Conservation (phyloP, 305 asterid species). For the Fraxinus ornus region DNA sequence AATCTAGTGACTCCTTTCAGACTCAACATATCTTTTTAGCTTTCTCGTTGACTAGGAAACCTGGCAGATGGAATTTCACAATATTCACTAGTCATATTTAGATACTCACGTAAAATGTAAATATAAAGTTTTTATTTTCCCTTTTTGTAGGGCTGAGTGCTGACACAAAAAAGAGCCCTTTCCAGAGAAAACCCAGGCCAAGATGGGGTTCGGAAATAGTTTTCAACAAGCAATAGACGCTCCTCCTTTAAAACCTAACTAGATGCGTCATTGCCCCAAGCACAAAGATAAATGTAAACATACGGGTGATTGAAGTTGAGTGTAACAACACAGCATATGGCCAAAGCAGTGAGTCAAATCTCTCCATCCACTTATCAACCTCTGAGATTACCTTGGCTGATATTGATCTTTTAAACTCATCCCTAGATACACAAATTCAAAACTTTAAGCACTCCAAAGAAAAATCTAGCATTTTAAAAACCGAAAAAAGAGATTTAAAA, state of each 20-base stretch:
- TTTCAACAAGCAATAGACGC: no score
- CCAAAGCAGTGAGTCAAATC: no score
- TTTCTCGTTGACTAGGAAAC: background rate
- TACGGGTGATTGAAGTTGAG: no score
- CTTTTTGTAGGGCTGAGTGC: no score
- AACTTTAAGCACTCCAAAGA: constrained; percentile 23
- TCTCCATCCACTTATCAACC: constrained; percentile 93
- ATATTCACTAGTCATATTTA: background rate
- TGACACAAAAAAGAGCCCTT: no score
- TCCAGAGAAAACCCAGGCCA: no score
- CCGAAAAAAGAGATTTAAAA: background rate
- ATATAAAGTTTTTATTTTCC: no score
- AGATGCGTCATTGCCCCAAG: no score
- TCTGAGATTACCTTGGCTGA: constrained; percentile 71
- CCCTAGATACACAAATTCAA: constrained; percentile 50
- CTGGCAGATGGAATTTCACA: background rate
- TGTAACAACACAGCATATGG: no score
- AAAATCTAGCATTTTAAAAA: constrained; percentile 6
- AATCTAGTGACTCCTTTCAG: background rate
- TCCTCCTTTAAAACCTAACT: no score
- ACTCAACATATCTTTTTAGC: background rate
- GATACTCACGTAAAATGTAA: background rate
- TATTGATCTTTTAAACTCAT: constrained; percentile 61
- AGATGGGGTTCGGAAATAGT: no score
- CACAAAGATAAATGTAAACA: constrained; percentile 90